These are phyloP conservation scores for Vitis rotundifolia DNA, from an alignment of 164 flowering plant genomes.

Conservation along the genomic window DNA sequence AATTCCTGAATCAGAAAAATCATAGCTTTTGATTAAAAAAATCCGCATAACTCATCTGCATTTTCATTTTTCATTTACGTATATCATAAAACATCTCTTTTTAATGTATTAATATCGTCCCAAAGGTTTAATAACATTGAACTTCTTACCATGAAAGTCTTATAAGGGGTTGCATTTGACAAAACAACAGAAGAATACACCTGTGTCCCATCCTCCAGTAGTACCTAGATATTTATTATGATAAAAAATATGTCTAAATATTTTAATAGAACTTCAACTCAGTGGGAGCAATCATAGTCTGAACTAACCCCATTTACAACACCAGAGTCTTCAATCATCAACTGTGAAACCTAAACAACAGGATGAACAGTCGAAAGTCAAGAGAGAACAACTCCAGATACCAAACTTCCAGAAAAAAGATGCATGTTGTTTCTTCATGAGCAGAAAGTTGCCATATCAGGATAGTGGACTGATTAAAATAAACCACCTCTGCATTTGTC, in stretches of 20 bases:
- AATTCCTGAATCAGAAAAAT: conserved; percentile 58
- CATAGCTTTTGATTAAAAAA: background rate
- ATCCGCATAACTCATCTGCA: background rate
- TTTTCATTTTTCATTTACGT: too few relatives aligned
- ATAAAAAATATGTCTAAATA: background rate
- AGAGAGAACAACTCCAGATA: background rate
- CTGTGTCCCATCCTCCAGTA: conserved; percentile 72
- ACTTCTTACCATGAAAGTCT: conserved; percentile 75
- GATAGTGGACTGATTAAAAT: conserved; percentile 2
- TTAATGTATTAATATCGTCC: too few relatives aligned
- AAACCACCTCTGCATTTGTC: conserved; percentile 70
- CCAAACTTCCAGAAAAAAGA: background rate
- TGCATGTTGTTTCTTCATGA: background rate
- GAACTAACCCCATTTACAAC: conserved; percentile 72
- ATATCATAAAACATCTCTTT: too few relatives aligned
- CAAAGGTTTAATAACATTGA: background rate
- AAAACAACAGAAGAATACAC: conserved; percentile 74
- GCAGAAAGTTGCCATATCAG: background rate
- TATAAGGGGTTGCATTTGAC: conserved; percentile 92
- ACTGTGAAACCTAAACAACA: conserved; percentile 57
- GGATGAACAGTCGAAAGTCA: background rate
- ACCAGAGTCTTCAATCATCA: conserved; percentile 61
- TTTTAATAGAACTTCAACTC: too few relatives aligned
- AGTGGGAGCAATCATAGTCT: background rate
- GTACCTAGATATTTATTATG: conserved; percentile 44